Base-by-base conservation (phyloP, 805 yeast species). In the Cyberlindnera xylosilytica region DNA sequence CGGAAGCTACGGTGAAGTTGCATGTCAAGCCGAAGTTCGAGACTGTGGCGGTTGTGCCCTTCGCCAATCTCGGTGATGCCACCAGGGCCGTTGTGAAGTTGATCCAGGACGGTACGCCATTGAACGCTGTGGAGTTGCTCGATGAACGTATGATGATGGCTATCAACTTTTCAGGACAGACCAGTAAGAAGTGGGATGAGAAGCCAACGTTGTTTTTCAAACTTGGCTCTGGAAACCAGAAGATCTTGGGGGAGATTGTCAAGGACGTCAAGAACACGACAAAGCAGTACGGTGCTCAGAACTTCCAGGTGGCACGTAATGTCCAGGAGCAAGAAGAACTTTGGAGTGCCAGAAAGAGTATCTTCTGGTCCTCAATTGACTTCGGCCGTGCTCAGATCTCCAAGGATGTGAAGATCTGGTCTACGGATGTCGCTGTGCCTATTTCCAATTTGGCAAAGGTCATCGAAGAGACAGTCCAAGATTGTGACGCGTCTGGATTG, bases 371-470 rank as follows among this genome's bases (percentile, higher is more conserved):
- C 28, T 72, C 78, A 3, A 67, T 83, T 34, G 86, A 83, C 51
- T 78, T 82, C 60, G 91, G 91, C 0, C 64, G 70, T 38, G 58
- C 65, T 16, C 54, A 60, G 51, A 56, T 66, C 12, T 64, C 72
- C 34, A 70, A 74, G 26, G 54, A 64, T 23, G 78, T 81, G 15
- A 76, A 73, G 51, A 60, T 76, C 20, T 78, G 87, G 78, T 82
- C 89, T 20, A 85, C 93, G 0, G 93, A 85, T 62, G 86, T 84
- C 4, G 89, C 89, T 9, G 91, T 85, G 4, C 95, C 93, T 3
- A 72, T 86, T 33, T 82, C 90, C 0, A 68, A 68, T 40, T 69
- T 85, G 38, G 79, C 91, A 6, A 66, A 69, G 20, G 70, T 83
- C 38, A 79, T 86, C 29, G 72, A 75, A 29, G 78, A 73, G 38